Conservation (phyloP, 768 basidiomycete species). For the Pleurotus tuoliensis region DNA sequence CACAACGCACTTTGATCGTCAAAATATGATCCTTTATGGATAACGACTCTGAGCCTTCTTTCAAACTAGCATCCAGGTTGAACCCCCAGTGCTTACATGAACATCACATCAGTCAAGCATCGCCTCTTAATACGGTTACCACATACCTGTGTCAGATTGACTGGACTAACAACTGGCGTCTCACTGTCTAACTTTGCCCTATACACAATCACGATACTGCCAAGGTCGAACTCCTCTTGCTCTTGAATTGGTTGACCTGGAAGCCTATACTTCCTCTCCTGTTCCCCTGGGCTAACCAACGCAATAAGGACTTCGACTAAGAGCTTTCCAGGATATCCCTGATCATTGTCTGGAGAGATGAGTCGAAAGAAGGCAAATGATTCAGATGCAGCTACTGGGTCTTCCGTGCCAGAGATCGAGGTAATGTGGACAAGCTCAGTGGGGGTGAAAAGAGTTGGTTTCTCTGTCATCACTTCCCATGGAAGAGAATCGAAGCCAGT, state of each 20-base stretch:
- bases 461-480: conserved; percentile 45
- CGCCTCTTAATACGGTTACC: background rate
- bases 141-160: conserved; percentile 72
- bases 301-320: conserved; percentile 55
- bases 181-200: conserved; percentile 57
- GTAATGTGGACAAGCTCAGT: conserved; percentile 46
- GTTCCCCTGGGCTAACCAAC: conserved; percentile 35
- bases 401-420: conserved; percentile 17
- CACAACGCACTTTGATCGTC: conserved; percentile 32
- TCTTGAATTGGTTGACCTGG: conserved; percentile 13
- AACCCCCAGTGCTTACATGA: conserved; percentile 71
- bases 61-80: conserved; percentile 69
- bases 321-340: conserved; percentile 65
- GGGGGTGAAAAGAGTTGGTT: conserved; percentile 50
- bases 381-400: conserved; percentile 2
- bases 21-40: conserved; percentile 48
- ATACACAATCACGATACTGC: conserved; percentile 65
- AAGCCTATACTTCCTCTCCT: conserved; percentile 22
- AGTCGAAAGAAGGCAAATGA: conserved; percentile 52
- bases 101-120: background rate
- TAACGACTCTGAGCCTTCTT: conserved; percentile 35
- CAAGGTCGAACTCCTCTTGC: conserved; percentile 45
- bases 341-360: conserved; percentile 60
- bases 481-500: conserved; percentile 55
- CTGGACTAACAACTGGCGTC: conserved; percentile 53